Evolutionary conservation across 805 yeast species (phyloP).

Genomic region (Isabelozyma gotoi): DNA sequence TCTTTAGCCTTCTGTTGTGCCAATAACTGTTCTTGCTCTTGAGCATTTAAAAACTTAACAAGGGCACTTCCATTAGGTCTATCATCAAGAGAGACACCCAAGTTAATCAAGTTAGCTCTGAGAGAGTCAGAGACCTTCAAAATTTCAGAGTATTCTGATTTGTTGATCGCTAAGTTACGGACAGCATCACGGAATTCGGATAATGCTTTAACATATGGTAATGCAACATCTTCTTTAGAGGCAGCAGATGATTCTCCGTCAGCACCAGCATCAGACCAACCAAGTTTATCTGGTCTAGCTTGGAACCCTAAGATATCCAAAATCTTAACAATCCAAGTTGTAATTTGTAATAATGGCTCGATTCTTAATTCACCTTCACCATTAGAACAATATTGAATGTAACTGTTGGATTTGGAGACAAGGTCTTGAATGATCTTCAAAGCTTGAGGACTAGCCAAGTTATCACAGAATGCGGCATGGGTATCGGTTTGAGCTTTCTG

Average conservation of each 20-base stretch:
- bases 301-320: constrained; percentile 75
- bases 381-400: constrained; percentile 51
- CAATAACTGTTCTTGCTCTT: constrained; percentile 67
- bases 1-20: constrained; percentile 60
- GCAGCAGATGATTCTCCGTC: constrained; percentile 14
- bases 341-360: constrained; percentile 65
- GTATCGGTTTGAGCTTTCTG: constrained; percentile 54
- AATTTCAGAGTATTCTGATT: constrained; percentile 50
- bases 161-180: constrained; percentile 67
- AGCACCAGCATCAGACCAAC: constrained; percentile 62
- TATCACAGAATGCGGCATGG: constrained; percentile 84
- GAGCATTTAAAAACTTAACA: constrained; percentile 71
- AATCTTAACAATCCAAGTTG: constrained; percentile 70
- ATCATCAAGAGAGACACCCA: constrained; percentile 88
- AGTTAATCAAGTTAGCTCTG: constrained; percentile 66
- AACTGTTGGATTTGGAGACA: constrained; percentile 69
- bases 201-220: constrained; percentile 79
- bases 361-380: constrained; percentile 50
- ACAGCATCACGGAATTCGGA: constrained; percentile 81
- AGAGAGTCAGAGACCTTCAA: constrained; percentile 72
- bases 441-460: constrained; percentile 76
- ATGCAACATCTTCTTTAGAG: constrained; percentile 59
- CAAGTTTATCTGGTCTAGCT: constrained; percentile 65
- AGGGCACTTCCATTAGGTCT: constrained; percentile 79
- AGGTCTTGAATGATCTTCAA: constrained; percentile 65